Conservation (phyloP, 805 yeast genomes). For the Wickerhamiella allomyrinae region DNA sequence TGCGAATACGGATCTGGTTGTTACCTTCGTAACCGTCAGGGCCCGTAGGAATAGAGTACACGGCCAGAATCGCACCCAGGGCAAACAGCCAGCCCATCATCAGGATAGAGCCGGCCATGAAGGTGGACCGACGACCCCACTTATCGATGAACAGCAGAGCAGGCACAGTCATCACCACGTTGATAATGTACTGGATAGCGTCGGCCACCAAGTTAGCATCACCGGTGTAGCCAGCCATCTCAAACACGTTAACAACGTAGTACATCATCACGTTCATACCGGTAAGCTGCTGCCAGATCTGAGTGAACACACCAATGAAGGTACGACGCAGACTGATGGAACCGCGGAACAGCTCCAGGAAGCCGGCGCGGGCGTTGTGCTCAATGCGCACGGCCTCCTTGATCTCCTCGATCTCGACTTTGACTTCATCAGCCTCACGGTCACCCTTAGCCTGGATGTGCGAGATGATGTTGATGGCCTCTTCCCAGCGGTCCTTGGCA, state of each 20-base stretch:
- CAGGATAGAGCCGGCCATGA: constrained; percentile 47
- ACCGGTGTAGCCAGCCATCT: constrained; percentile 32
- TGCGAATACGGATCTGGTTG: constrained; percentile 15
- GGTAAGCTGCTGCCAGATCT: constrained; percentile 48
- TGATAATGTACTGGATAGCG: constrained; percentile 35
- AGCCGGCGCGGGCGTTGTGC: constrained; percentile 33
- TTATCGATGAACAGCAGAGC: constrained; percentile 41
- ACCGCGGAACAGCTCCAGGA: constrained; percentile 36
- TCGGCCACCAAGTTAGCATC: constrained; percentile 41
- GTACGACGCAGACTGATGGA: constrained; percentile 20
- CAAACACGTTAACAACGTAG: constrained; percentile 43
- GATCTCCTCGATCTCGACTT: constrained; percentile 44
- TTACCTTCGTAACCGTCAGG: constrained; percentile 14
- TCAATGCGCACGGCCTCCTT: constrained; percentile 42
- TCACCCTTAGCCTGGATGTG: constrained; percentile 29
- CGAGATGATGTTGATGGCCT: constrained; percentile 42
- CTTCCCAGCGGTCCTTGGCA: constrained; percentile 39
- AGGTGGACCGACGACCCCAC: constrained; percentile 50
- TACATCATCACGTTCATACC: constrained; percentile 63
- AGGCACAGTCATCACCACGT: constrained; percentile 41
- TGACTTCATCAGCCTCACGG: constrained; percentile 29
- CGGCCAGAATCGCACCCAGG: constrained; percentile 36
- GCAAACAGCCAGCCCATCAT: constrained; percentile 52
- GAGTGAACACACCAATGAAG: constrained; percentile 24
- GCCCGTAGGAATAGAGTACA: constrained; percentile 16